A percentile compares a stretch with the other conserved stretches of the same genome.
These are phyloP conservation scores for Neonectria neomacrospora DNA, from an alignment of 2,329 filamentous ascomycete genomes.

Conservation along the genomic window DNA sequence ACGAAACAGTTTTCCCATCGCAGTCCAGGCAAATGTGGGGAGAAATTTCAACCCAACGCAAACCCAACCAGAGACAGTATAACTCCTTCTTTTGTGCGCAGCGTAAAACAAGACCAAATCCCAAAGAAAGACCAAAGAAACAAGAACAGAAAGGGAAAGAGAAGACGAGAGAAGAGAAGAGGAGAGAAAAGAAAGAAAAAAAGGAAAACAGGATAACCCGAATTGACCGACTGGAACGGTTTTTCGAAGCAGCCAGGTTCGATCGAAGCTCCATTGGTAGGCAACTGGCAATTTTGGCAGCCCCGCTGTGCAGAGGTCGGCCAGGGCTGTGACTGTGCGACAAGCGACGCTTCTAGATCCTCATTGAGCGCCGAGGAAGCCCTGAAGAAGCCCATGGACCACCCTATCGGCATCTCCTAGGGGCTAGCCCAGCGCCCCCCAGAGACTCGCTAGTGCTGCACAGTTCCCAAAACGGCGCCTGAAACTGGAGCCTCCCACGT, in stretches of 20 bases:
- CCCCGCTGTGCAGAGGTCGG: background rate
- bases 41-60: constrained; percentile 1
- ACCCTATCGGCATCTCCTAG: constrained; percentile 20
- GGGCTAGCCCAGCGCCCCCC: constrained; percentile 23
- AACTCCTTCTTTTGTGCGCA: constrained; percentile 12
- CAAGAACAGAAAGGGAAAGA: constrained; percentile 7
- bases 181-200: background rate
- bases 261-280: background rate
- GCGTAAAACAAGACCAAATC: constrained; percentile 3
- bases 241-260: background rate
- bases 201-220: background rate
- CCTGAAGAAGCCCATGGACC: constrained; percentile 23
- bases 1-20: constrained; percentile 33
- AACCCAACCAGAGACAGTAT: constrained; percentile 6
- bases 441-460: constrained; percentile 42
- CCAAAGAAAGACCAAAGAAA: constrained; percentile 15
- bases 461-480: constrained; percentile 41
- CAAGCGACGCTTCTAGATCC: background rate
- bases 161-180: background rate
- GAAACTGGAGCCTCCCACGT: constrained; percentile 45
- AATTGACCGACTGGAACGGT: constrained; percentile 7
- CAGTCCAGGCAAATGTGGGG: constrained; percentile 18
- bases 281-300: background rate
- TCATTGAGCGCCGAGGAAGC: constrained; percentile 25
- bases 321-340: constrained; percentile 5